Evolutionary conservation across 495 filamentous ascomycete genomes (phyloP).

Genomic region (Hypoxylon crocopeplum): DNA sequence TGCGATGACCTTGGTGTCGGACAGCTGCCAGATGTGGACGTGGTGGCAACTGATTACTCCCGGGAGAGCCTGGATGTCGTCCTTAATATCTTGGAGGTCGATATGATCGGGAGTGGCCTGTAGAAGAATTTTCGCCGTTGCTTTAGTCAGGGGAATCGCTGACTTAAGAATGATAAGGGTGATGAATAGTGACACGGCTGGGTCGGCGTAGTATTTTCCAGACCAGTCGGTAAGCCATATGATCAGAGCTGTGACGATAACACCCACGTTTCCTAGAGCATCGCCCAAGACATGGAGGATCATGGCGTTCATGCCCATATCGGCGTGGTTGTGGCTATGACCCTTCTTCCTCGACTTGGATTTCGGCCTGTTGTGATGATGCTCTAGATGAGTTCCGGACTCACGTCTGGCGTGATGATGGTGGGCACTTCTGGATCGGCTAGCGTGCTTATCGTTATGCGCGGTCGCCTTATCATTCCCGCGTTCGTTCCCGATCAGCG

Average conservation of each 20-base stretch:
- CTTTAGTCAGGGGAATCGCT: conserved; percentile 89
- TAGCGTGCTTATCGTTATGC: conserved; percentile 17
- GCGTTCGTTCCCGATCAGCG: conserved; percentile 44
- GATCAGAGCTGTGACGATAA: conserved; percentile 89
- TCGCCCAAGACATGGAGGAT: conserved; percentile 96
- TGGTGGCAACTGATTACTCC: conserved; percentile 92
- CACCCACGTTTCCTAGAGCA: conserved; percentile 94
- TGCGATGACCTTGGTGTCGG: conserved; percentile 89
- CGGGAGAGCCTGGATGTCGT: conserved; percentile 83
- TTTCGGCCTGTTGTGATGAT: conserved; percentile 84
- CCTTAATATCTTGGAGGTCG: conserved; percentile 86
- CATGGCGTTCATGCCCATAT: conserved; percentile 98
- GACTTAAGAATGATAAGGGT: conserved; percentile 92
- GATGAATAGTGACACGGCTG: conserved; percentile 93
- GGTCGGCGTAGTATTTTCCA: conserved; percentile 80
- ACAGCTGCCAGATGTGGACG: conserved; percentile 96
- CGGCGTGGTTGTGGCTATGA: conserved; percentile 73
- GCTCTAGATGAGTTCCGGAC: conserved; percentile 61
- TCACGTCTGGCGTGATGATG: conserved; percentile 41
- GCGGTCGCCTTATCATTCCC: conserved; percentile 27
- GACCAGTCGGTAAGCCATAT: conserved; percentile 83
- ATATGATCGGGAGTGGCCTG: conserved; percentile 91
- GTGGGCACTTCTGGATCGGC: conserved; percentile 30
- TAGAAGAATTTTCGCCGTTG: conserved; percentile 90
- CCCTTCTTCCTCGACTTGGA: conserved; percentile 60